Base-by-base conservation (phyloP, 352 stramenopile genomes). In the Phytophthora niederhauseri region DNA sequence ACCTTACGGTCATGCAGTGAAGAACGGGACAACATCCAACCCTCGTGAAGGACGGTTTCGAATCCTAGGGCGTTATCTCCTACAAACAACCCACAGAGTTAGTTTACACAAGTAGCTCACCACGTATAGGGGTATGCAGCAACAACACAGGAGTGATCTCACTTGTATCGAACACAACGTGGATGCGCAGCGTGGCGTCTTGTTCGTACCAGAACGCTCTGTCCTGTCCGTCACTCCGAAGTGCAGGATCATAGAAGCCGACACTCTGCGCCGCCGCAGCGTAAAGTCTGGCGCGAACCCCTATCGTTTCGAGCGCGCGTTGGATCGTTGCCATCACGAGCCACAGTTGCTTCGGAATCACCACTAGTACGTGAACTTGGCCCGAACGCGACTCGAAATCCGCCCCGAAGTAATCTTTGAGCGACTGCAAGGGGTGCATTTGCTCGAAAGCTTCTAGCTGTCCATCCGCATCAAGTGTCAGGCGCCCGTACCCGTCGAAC, bases 61-160 rank as follows among this genome's bases (percentile, higher is more conserved):
- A 50, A 19, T 19, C 4, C 15, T n/a, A 19, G 9, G 7, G 43
- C 43, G 19, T 20, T 24, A 1, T 50, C 43, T 50, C 19, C 43
- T 50, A n/a, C 43, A 50, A 50, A 50, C 43, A 50, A 50, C 11
- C 11, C 28, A 50, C 17, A 50, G 17, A 19, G 43, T 50, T 50
- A 50, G 43, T 50, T 12, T n/a, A 24, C 14, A 7, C 6, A 43
- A 43, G 36, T n/a, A 43, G 6, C 6, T 17, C 19, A 50, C 43
- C 17, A 50, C 8, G 28, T 7, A 34, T 34, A 34, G 8, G 7
- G 11, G 5, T 11, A 34, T 34, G 43, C 17, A 50, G 9, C 9
- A 24, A 50, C 43, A 24, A 50, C 9, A 24, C 9, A 24, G 19
- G 19, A 50, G 26, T 12, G 43, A 9, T 24, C 43, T 20, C 43